These are phyloP conservation scores for Saturnispora bothae DNA, from an alignment of 805 yeast species.

Conservation along the genomic window DNA sequence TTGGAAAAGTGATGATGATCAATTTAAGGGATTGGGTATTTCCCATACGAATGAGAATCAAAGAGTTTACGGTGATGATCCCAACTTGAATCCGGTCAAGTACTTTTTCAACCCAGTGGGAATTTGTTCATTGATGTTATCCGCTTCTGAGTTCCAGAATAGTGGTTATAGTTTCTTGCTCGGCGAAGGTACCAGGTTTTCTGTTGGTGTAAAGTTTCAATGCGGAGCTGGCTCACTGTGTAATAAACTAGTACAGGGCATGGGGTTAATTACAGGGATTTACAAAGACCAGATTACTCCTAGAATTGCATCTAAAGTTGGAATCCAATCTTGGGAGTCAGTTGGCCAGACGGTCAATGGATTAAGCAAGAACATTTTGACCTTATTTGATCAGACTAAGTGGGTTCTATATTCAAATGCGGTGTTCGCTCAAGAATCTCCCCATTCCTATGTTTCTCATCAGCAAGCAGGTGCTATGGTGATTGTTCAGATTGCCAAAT, in stretches of 20 bases:
- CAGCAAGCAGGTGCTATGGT: slow-evolving; percentile 27
- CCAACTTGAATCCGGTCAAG: slow-evolving; percentile 29
- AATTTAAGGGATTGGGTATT: slow-evolving; percentile 50
- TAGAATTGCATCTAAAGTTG: slow-evolving; percentile 49
- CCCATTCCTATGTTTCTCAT: slow-evolving; percentile 24
- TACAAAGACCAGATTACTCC: slow-evolving; percentile 44
- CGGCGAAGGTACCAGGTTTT: slow-evolving; percentile 26
- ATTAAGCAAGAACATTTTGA: slow-evolving; percentile 44
- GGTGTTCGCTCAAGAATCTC: slow-evolving; percentile 13
- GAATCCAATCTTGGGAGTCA: slow-evolving; percentile 41
- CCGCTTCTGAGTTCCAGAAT: slow-evolving; percentile 33
- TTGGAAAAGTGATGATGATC: slow-evolving; percentile 42
- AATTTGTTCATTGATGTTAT: slow-evolving; percentile 48
- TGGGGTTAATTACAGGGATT: slow-evolving; percentile 66
- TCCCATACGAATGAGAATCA: slow-evolving; percentile 52
- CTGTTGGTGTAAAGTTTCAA: slow-evolving; percentile 26
- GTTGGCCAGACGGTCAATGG: slow-evolving; percentile 28
- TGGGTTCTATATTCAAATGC: slow-evolving; percentile 53
- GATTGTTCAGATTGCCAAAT: slow-evolving; percentile 42
- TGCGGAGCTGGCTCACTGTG: slow-evolving; percentile 23
- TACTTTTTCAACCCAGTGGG: slow-evolving; percentile 63
- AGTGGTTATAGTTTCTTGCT: slow-evolving; percentile 16
- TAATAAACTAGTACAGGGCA: slow-evolving; percentile 66
- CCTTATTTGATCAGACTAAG: slow-evolving; percentile 41
- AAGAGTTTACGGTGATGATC: slow-evolving; percentile 61